Conservation (phyloP, 2,329 filamentous ascomycete genomes). For the Dendryphion nanum region DNA sequence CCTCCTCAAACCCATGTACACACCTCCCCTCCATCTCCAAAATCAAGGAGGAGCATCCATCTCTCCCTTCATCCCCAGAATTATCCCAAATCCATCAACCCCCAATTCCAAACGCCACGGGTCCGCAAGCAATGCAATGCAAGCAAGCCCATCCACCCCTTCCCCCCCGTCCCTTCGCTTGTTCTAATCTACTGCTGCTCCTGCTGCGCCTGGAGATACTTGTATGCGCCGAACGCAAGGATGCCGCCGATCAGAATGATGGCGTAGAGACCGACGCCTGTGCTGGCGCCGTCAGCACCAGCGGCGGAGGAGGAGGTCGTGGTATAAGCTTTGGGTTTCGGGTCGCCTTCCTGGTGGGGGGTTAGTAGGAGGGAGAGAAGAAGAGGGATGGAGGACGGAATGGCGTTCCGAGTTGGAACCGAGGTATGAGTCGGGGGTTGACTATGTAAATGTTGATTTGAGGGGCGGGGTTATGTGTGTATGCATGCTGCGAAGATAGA, state of each 20-base stretch:
- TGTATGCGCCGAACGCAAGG: slow-evolving; percentile 77
- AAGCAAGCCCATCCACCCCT: not conserved
- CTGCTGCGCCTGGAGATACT: slow-evolving; percentile 68
- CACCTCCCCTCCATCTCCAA: not conserved
- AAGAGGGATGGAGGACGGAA: too few species aligned
- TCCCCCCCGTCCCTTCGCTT: not conserved
- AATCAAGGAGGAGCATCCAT: not conserved
- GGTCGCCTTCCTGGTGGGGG: slow-evolving; percentile 66
- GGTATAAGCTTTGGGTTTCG: slow-evolving; percentile 63
- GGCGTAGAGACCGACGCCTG: slow-evolving; percentile 80
- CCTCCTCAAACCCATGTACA: too few species aligned
- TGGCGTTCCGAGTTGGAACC: too few species aligned
- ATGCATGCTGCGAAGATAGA: too few species aligned
- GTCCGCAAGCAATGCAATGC: too few species aligned
- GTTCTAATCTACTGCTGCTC: slow-evolving; percentile 8
- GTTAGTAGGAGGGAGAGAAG: too few species aligned
- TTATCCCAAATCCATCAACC: too few species aligned
- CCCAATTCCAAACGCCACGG: too few species aligned
- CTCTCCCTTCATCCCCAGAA: not conserved
- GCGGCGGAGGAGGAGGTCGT: slow-evolving; percentile 33
- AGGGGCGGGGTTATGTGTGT: too few species aligned
- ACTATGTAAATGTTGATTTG: too few species aligned
- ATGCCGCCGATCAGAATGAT: slow-evolving; percentile 75
- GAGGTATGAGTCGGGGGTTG: too few species aligned
- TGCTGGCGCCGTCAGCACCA: slow-evolving; percentile 49